Evolutionary conservation across 805 yeast species (phyloP).

Genomic region (Candida multigemmis): DNA sequence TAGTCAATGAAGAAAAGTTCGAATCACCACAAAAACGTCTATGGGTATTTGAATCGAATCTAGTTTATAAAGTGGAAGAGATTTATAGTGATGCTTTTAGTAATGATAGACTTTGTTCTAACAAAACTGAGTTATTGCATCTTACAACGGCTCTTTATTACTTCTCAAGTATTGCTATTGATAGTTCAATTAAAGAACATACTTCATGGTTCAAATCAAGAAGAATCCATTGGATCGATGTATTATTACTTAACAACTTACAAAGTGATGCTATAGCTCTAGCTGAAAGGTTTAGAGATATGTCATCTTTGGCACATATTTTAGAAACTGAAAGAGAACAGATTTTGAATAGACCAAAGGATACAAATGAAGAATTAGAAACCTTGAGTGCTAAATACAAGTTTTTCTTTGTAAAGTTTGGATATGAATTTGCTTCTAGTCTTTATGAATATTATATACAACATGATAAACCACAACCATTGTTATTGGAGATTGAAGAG

Average conservation of each 20-base stretch:
- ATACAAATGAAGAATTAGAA: slow-evolving; percentile 6
- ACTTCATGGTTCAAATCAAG: slow-evolving; percentile 21
- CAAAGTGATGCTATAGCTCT: slow-evolving; percentile 48
- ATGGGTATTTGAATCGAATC: slow-evolving; percentile 41
- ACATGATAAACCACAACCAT: slow-evolving; percentile 39
- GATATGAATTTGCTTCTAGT: slow-evolving; percentile 58
- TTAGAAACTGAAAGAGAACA: slow-evolving; percentile 23
- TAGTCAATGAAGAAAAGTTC: slow-evolving; percentile 31
- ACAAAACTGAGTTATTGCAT: slow-evolving; percentile 4
- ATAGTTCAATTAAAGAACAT: slow-evolving; percentile 18
- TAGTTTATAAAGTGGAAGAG: slow-evolving; percentile 30
- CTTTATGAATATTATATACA: slow-evolving; percentile 52
- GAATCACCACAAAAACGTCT: slow-evolving; percentile 17
- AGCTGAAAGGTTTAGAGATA: slow-evolving; percentile 60
- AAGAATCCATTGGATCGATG: slow-evolving; percentile 47
- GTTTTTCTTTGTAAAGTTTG: slow-evolving; percentile 50
- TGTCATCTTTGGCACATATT: slow-evolving; percentile 50
- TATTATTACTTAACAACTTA: slow-evolving; percentile 41
- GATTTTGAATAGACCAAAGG: slow-evolving; percentile 10
- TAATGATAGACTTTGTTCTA: no score
- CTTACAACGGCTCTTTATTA: no score
- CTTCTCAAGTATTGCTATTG: no score
- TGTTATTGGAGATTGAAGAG: slow-evolving; percentile 50
- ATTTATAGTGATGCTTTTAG: slow-evolving; percentile 21
- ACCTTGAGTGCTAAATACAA: slow-evolving; percentile 22